Base-by-base conservation (phyloP, 768 basidiomycete species). In the Boletus subparvulus region DNA sequence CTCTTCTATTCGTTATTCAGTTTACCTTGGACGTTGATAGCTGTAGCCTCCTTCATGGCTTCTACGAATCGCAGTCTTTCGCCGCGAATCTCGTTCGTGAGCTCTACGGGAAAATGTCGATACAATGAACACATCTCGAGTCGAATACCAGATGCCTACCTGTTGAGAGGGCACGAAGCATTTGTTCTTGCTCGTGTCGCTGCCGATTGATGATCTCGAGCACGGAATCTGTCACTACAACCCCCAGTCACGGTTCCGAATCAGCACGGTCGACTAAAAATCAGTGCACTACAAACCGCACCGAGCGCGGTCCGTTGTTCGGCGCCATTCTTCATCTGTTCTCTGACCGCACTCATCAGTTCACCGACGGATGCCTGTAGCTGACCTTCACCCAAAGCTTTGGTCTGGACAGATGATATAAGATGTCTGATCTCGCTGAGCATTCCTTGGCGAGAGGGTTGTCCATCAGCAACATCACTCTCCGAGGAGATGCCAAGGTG, bases 11-110 rank as follows among this genome's bases (percentile, higher is more conserved):
- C 4, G 8, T 46, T 36, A 46, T 35, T 10, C 32, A 16, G 56
- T 75, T 67, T 71, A 88, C 90, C 75, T 69, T 90, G 86, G 3
- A 95, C 85, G 60, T 94, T 94, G 63, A 95, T 90, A 2, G 84
- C 83, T 0, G 93, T 95, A 1, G 92, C 93, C 62, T 93, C 89
- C 68, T 90, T 90, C 92, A 94, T 95, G n/a, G 93, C 92, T 64
- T 95, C 93, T 6, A 94, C 90, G 63, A 95, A 94, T 7, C 90
- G 79, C 52, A 94, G 73, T 46, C 92, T 74, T 72, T 94, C 92
- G 1, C 93, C 92, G 50, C 87, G 85, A 51, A 95, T 94, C 62
- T 94, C 93, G 54, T 82, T 80, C 4, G 87, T 86, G 21, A 95
- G 79, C 67, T 92, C 92, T 91, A 62, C 17, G 33, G 26, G 48